Evolutionary conservation across 2,329 filamentous ascomycete genomes (phyloP), one percentile per base, ranked within the genome.

Genomic region (Fusarium udum): DNA sequence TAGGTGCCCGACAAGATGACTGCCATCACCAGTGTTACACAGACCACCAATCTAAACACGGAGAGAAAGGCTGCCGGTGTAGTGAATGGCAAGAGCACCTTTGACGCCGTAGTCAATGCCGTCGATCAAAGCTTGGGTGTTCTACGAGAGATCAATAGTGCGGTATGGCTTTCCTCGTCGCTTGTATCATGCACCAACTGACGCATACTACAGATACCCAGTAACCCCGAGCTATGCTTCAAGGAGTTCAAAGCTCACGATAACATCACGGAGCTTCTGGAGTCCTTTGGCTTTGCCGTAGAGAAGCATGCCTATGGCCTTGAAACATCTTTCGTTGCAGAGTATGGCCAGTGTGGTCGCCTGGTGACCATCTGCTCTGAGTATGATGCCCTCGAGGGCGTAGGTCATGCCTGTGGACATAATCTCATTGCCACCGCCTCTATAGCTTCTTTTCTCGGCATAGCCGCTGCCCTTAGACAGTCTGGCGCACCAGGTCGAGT

Each of bases 11-110:
- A 31, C 14, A n/a, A 31, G 14, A 48, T 48, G 45, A 6, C 45
- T 16, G 12, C 14, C 10, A 48, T 48, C 4, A 48, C 45, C 9
- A 48, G 6, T 31, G 4, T 16, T 15, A 11, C 1, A 16, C 20
- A 48, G 14, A 7, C 14, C 7, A 0, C 26, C 3, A 4, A 48
- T 31, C 4, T 14, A 8, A 14, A 16, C 20, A 31, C 20, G 7
- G 20, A 9, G 45, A n/a, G 0, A 16, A 12, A n/a, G 0, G 20
- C 26, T 9, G 0, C 8, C 4, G 10, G 2, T 31, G 10, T 16
- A 16, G 3, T 31, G 0, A 16, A 3, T n/a, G 6, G 14, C 14
- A 4, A 12, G 14, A 4, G 20, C 20, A 16, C 20, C 4, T 12
- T 48, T 6, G 26, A 16, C 20, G 20, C 14, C 12, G 3, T 48